Percentiles rank a stretch among this genome's conserved stretches.
These are phyloP conservation scores for Brassica balearica DNA, from an alignment of 441 rosid species.

Conservation along the genomic window DNA sequence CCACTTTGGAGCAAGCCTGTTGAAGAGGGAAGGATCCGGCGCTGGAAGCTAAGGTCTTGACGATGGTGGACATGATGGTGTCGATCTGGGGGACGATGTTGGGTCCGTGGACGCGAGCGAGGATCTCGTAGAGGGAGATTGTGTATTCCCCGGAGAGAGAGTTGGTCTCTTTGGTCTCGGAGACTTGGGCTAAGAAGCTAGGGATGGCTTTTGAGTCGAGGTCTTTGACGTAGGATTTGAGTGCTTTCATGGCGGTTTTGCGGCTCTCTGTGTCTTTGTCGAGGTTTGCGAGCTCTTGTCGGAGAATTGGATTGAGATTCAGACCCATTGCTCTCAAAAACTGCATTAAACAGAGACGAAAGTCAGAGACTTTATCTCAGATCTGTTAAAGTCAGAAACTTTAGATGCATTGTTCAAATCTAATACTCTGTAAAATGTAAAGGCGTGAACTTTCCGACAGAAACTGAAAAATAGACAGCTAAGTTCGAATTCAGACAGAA, in stretches of 20 bases:
- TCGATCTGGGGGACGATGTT: slow-evolving; percentile 94
- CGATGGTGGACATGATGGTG: slow-evolving; percentile 81
- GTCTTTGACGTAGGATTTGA: slow-evolving; percentile 85
- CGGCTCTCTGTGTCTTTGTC: slow-evolving; percentile 94
- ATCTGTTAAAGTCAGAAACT: slow-evolving; percentile 17
- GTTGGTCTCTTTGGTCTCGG: slow-evolving; percentile 92
- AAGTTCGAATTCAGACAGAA: slow-evolving; percentile 17
- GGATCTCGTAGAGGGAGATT: slow-evolving; percentile 93
- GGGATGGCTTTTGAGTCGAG: slow-evolving; percentile 95
- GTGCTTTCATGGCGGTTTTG: slow-evolving; percentile 90
- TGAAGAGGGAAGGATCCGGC: slow-evolving; percentile 97
- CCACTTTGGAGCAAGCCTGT: slow-evolving; percentile 96
- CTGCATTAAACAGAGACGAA: slow-evolving; percentile 29
- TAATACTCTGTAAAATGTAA: slow-evolving; percentile 4
- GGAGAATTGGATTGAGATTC: slow-evolving; percentile 74
- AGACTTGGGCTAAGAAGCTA: slow-evolving; percentile 85
- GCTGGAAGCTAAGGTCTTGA: slow-evolving; percentile 90
- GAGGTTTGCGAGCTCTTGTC: slow-evolving; percentile 83
- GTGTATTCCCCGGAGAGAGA: slow-evolving; percentile 91
- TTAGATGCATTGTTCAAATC: slow-evolving; percentile 27
- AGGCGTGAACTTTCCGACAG: slow-evolving; percentile 9
- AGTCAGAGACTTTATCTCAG: slow-evolving; percentile 13
- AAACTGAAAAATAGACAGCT: slow-evolving; percentile 7
- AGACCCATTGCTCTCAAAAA: slow-evolving; percentile 61
- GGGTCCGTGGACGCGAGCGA: slow-evolving; percentile 93